Base-by-base conservation (phyloP, 371 early-diverging fungal genomes). In the Quaeritorhiza haematococci region DNA sequence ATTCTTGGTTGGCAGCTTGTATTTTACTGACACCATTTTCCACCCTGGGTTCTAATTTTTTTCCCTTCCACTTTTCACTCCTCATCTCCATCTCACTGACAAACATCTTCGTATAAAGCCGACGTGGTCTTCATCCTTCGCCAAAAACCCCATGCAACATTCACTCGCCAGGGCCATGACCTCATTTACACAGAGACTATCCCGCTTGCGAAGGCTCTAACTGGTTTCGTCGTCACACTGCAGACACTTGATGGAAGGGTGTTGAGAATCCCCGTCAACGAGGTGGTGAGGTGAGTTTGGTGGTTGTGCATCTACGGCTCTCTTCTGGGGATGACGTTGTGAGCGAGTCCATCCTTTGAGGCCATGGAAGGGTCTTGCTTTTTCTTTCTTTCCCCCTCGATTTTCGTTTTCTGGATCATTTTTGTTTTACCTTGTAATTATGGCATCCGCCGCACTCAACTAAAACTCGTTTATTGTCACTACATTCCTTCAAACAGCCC, bases 41-140 rank as follows among this genome's bases (percentile, higher is more conserved):
- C 27, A 26, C 6, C 28, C 15, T n/a, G n/a, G n/a, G n/a, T n/a
- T n/a, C n/a, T n/a, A n/a, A 41, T 10, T 42, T 23, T 42, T 7
- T 53, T 35, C 32, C 23, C 17, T 47, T 7, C 46, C 56, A n/a
- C n/a, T 13, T 43, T 2, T 3, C 6, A 7, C 13, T 52, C 33
- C 51, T 33, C 4, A 26, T 24, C 8, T 32, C n/a, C n/a, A n/a
- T n/a, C n/a, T n/a, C n/a, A n/a, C n/a, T n/a, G n/a, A n/a, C n/a
- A n/a, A n/a, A n/a, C n/a, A n/a, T n/a, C n/a, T n/a, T n/a, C n/a
- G n/a, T n/a, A n/a, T n/a, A n/a, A n/a, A 69, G 71, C 74, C 38
- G 83, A 84, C 59, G 29, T 83, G 21, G 72, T 79, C 8, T 78
- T 83, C 44, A 58, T 69, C 35, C 60, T 84, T 23, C 58, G 64